Conservation (phyloP, 2,329 filamentous ascomycete species). For the Penicillium expansum region DNA sequence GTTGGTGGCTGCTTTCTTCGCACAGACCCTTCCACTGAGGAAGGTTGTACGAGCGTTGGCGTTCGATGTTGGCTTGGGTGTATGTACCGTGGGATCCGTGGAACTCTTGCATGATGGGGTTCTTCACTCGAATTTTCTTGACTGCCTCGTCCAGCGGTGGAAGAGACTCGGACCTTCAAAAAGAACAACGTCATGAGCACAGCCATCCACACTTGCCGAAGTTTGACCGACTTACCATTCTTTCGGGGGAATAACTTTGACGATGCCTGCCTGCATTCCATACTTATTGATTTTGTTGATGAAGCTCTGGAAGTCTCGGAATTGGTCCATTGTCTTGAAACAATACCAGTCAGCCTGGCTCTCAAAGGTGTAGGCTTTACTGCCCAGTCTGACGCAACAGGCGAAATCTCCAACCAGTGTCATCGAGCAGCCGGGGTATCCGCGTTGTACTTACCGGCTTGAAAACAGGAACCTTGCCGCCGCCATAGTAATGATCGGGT, state of each 20-base stretch:
- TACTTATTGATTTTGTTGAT: constrained; percentile 88
- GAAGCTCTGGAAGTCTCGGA: constrained; percentile 88
- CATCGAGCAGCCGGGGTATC: not conserved
- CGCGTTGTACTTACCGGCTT: constrained; percentile 62
- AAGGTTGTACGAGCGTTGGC: constrained; percentile 92
- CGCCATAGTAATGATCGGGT: constrained; percentile 83
- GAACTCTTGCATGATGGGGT: constrained; percentile 97
- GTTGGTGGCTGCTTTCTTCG: constrained; percentile 93
- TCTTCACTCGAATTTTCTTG: constrained; percentile 89
- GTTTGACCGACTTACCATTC: constrained; percentile 72
- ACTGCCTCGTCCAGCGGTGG: constrained; percentile 78
- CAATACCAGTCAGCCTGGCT: constrained; percentile 19
- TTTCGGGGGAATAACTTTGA: constrained; percentile 88
- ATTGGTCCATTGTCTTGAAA: constrained; percentile 77
- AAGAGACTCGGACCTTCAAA: constrained; percentile 62
- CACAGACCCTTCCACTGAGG: constrained; percentile 94
- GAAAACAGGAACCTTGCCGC: constrained; percentile 84
- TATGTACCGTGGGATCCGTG: constrained; percentile 94
- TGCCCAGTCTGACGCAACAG: not conserved
- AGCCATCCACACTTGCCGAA: not conserved
- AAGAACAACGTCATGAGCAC: constrained; percentile 10
- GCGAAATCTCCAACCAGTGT: too few relatives aligned
- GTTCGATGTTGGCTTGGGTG: constrained; percentile 94
- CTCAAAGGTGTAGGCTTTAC: not conserved
- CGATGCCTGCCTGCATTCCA: constrained; percentile 95